phyloP scores from a whole-genome alignment of 1,139 yeast genomes.

The Saccharomyces hybrid region DNA sequence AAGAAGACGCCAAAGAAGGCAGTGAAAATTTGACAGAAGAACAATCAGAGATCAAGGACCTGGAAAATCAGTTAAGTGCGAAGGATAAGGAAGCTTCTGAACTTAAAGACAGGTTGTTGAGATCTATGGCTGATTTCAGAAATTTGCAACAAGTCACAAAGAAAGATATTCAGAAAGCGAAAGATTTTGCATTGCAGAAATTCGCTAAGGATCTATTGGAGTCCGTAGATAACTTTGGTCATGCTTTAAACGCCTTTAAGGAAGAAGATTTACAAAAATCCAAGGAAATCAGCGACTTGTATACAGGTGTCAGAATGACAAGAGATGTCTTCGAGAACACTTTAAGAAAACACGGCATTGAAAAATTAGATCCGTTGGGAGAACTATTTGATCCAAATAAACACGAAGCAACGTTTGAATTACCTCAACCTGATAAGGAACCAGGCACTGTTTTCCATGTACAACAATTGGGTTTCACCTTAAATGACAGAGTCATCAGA shows the following conservation, averaged over 20 bases:
- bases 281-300: slow-evolving; percentile 63
- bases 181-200: slow-evolving; percentile 85
- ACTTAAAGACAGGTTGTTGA: slow-evolving; percentile 72
- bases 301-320: slow-evolving; percentile 90
- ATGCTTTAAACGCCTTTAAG: slow-evolving; percentile 73
- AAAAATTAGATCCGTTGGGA: slow-evolving; percentile 75
- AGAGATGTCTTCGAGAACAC: slow-evolving; percentile 83
- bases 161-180: slow-evolving; percentile 79
- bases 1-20: slow-evolving; percentile 8
- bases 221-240: slow-evolving; percentile 83
- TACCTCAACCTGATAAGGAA: slow-evolving; percentile 81
- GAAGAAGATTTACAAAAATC: slow-evolving; percentile 49
- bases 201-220: slow-evolving; percentile 88
- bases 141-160: slow-evolving; percentile 87
- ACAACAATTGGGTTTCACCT: slow-evolving; percentile 82
- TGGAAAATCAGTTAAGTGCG: slow-evolving; percentile 48
- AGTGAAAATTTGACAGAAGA: slow-evolving; percentile 14
- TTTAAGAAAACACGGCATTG: slow-evolving; percentile 68
- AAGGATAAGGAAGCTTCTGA: slow-evolving; percentile 79
- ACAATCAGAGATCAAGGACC: slow-evolving; percentile 33
- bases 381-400: slow-evolving; percentile 83
- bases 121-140: slow-evolving; percentile 89
- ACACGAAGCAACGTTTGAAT: slow-evolving; percentile 90
- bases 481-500: slow-evolving; percentile 82
- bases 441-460: slow-evolving; percentile 92